These are phyloP conservation scores for Candida silvicultrix DNA, from an alignment of 805 yeast genomes.

Conservation along the genomic window DNA sequence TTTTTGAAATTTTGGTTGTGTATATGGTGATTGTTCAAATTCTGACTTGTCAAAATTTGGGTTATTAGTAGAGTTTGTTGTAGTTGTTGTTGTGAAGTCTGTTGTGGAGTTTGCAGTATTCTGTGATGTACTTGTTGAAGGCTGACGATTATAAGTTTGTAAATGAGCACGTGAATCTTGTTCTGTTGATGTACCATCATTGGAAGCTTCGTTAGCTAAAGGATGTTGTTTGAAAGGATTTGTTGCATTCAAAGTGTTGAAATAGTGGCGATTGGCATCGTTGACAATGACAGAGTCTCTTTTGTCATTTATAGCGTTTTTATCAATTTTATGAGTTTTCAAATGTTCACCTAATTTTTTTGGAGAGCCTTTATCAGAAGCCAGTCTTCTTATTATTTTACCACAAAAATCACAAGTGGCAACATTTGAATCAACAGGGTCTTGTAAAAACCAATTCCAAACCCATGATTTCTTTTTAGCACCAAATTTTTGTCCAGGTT, in stretches of 20 bases:
- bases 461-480: conserved; percentile 61
- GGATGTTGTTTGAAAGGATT: conserved; percentile 11
- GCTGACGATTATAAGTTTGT: background rate
- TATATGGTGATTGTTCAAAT: conserved; percentile 37
- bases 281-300: conserved; percentile 34
- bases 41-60: conserved; percentile 6
- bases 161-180: background rate
- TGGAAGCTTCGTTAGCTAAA: background rate
- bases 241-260: conserved; percentile 21
- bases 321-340: conserved; percentile 44
- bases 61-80: background rate
- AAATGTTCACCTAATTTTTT: conserved; percentile 53
- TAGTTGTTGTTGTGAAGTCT: background rate
- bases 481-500: conserved; percentile 52
- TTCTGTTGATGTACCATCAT: conserved; percentile 1
- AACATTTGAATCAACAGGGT: conserved; percentile 36
- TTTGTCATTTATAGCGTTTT: conserved; percentile 33
- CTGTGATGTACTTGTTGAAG: background rate
- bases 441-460: conserved; percentile 57
- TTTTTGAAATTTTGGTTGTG: conserved; percentile 41
- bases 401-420: conserved; percentile 53
- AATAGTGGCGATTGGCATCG: conserved; percentile 27
- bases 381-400: conserved; percentile 38
- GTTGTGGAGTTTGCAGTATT: background rate
- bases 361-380: conserved; percentile 53